Conservation (phyloP, 1,139 yeast species). For the Schwanniomyces etchellsii region DNA sequence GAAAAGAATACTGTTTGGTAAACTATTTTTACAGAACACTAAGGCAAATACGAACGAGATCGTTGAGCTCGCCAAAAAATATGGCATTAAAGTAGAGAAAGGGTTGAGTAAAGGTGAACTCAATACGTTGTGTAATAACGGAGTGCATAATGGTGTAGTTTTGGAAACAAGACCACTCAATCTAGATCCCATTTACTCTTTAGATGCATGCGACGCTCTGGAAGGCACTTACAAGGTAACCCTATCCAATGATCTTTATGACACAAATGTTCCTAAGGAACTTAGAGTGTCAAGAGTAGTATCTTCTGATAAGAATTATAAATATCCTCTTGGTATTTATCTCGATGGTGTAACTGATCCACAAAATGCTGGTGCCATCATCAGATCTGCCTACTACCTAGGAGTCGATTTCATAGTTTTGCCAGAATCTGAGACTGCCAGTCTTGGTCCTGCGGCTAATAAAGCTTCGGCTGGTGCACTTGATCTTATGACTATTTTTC, state of each 20-base stretch:
- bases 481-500: conserved; percentile 63
- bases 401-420: conserved; percentile 80
- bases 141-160: conserved; percentile 80
- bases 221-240: conserved; percentile 23
- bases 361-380: conserved; percentile 82
- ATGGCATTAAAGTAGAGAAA: conserved; percentile 37
- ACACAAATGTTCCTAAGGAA: conserved; percentile 10
- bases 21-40: conserved; percentile 45
- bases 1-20: conserved; percentile 48
- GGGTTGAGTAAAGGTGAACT: conserved; percentile 51
- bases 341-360: conserved; percentile 87
- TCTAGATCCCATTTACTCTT: conserved; percentile 32
- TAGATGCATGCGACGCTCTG: conserved; percentile 21
- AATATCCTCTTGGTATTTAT: conserved; percentile 66
- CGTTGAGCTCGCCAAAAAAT: conserved; percentile 37
- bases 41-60: conserved; percentile 30
- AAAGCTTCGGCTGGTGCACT: conserved; percentile 89
- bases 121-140: conserved; percentile 57
- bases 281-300: conserved; percentile 12
- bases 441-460: conserved; percentile 68
- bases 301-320: conserved; percentile 8
- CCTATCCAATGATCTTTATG: conserved; percentile 15
- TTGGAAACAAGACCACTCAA: conserved; percentile 60
- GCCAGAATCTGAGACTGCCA: conserved; percentile 68
- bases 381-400: conserved; percentile 74